These are phyloP conservation scores for Serendipita sp. DNA, from an alignment of 768 basidiomycete genomes.

Conservation along the genomic window DNA sequence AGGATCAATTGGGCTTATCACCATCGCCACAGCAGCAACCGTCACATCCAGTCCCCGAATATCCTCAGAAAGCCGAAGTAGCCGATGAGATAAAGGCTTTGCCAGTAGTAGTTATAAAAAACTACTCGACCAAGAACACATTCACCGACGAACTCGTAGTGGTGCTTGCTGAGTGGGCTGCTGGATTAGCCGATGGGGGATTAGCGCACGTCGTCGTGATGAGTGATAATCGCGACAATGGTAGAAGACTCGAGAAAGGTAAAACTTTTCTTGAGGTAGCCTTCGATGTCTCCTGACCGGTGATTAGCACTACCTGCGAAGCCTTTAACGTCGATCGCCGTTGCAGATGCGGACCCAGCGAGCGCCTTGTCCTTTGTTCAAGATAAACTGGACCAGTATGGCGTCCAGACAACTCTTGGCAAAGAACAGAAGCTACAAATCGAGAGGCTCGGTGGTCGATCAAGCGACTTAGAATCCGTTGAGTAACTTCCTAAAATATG, in stretches of 20 bases:
- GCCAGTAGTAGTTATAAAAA: constrained; percentile 75
- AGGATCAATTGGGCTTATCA: constrained; percentile 8
- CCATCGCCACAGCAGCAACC: neutral
- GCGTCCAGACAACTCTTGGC: constrained; percentile 35
- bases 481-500: constrained; percentile 15
- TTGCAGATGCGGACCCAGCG: constrained; percentile 70
- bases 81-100: constrained; percentile 36
- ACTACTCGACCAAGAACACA: constrained; percentile 45
- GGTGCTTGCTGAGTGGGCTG: constrained; percentile 73
- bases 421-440: constrained; percentile 40
- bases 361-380: constrained; percentile 70
- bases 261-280: constrained; percentile 3
- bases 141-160: constrained; percentile 54
- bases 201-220: constrained; percentile 36
- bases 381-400: constrained; percentile 44
- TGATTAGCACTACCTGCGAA: constrained; percentile 67
- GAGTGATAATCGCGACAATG: constrained; percentile 78
- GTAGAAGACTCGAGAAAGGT: constrained; percentile 75
- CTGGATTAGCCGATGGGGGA: constrained; percentile 61
- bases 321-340: constrained; percentile 57
- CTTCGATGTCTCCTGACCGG: neutral
- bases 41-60: neutral
- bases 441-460: constrained; percentile 70
- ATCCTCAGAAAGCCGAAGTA: neutral
- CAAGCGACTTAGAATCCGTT: constrained; percentile 76